phyloP scores from a whole-genome alignment of 352 stramenopile species.

The Poterioochromonas sp. region DNA sequence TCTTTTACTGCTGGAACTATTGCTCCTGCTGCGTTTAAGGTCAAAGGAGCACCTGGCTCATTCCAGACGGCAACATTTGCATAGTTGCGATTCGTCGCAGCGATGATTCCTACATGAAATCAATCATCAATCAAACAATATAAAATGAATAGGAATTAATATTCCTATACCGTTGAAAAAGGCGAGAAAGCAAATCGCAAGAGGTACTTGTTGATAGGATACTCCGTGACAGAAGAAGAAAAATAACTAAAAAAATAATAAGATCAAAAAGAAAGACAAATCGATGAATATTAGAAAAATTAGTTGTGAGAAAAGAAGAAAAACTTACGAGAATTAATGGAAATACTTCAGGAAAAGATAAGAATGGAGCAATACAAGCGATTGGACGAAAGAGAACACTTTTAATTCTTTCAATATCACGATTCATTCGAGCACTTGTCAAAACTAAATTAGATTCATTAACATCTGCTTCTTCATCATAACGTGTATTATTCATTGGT shows the following conservation, averaged over 20 bases:
- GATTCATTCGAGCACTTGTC: background rate
- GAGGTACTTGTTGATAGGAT: background rate
- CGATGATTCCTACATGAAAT: background rate
- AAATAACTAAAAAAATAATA: background rate
- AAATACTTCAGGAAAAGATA: background rate
- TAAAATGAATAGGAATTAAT: no score
- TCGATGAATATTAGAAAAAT: background rate
- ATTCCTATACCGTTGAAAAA: background rate
- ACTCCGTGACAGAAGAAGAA: background rate
- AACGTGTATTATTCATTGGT: background rate
- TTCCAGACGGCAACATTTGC: background rate
- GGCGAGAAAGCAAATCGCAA: background rate
- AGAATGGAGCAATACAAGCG: background rate
- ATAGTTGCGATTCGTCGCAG: background rate
- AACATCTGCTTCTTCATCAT: background rate
- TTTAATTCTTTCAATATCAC: background rate
- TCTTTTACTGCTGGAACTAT: background rate
- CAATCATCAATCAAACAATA: background rate
- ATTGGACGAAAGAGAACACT: background rate
- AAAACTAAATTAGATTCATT: background rate
- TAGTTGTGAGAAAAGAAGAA: background rate
- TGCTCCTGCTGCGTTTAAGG: background rate
- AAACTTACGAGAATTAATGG: background rate
- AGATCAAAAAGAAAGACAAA: background rate
- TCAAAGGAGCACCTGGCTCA: background rate